phyloP scores from a whole-genome alignment of 2,329 filamentous ascomycete genomes.

The Fusarium tanahbumbuense region DNA sequence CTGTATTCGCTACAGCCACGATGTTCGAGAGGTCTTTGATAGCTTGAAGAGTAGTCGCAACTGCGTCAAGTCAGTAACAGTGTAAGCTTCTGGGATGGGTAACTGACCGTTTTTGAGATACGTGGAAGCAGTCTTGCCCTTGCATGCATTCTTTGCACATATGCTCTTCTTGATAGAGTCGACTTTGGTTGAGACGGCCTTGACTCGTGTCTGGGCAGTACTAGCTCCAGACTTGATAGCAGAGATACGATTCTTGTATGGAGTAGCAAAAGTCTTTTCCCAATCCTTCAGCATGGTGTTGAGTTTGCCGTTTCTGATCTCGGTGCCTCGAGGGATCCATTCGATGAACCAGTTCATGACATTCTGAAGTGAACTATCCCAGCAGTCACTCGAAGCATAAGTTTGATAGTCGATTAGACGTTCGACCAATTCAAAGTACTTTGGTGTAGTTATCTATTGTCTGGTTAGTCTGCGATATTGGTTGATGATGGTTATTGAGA shows the following conservation, averaged over 20 bases:
- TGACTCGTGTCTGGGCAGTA: constrained; percentile 7
- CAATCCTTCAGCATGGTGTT: constrained; percentile 15
- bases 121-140: constrained; percentile 24
- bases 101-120: constrained; percentile 24
- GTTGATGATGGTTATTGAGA: accelerated
- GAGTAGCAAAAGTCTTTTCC: constrained; percentile 16
- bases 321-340: constrained; percentile 14
- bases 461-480: not conserved
- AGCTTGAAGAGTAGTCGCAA: constrained; percentile 7
- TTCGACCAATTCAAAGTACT: constrained; percentile 1
- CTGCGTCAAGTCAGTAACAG: not conserved
- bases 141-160: constrained; percentile 24
- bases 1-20: not conserved
- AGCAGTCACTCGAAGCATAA: not conserved
- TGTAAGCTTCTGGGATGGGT: accelerated
- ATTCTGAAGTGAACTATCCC: not conserved
- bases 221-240: constrained; percentile 14
- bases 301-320: constrained; percentile 25
- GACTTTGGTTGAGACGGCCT: constrained; percentile 11
- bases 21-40: constrained; percentile 23
- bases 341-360: constrained; percentile 20
- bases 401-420: not conserved
- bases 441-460: constrained; percentile 11
- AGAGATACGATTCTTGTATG: constrained; percentile 22
- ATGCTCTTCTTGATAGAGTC: constrained; percentile 7